Conservation (phyloP, 2,329 filamentous ascomycete genomes). For the Pseudodiploospora longispora region DNA sequence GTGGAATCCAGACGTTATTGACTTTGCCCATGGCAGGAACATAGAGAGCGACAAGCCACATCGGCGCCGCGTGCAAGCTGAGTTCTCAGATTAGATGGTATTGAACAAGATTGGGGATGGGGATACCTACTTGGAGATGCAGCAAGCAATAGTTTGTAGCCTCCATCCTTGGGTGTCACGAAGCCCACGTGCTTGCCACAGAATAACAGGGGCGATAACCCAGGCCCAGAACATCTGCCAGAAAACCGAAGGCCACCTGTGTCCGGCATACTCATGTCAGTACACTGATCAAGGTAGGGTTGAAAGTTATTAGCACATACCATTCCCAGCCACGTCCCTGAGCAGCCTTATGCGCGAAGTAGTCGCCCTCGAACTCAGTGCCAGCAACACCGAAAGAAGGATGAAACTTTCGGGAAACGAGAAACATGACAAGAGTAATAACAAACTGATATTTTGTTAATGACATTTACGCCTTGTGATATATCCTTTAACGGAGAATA, state of each 20-base stretch:
- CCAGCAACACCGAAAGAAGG: constrained; percentile 50
- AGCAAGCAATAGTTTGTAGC: constrained; percentile 49
- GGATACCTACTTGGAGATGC: constrained; percentile 33
- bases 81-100: neutral
- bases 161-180: constrained; percentile 60
- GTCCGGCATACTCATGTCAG: no score
- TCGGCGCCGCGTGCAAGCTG: constrained; percentile 55
- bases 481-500: neutral
- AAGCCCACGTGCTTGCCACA: constrained; percentile 54
- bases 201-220: constrained; percentile 51
- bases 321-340: constrained; percentile 56
- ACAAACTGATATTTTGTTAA: constrained; percentile 36
- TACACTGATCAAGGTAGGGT: neutral
- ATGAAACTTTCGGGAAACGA: constrained; percentile 60
- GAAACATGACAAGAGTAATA: constrained; percentile 51
- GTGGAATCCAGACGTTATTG: constrained; percentile 49
- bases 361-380: constrained; percentile 50
- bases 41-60: constrained; percentile 57
- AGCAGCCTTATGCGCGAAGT: constrained; percentile 38
- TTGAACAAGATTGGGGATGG: neutral
- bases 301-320: constrained; percentile 24
- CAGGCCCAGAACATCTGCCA: constrained; percentile 60
- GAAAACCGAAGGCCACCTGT: constrained; percentile 52
- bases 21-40: constrained; percentile 41
- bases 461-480: neutral